These are phyloP conservation scores for Cladosporium sp. DNA, from an alignment of 2,329 filamentous ascomycete genomes.

Conservation along the genomic window DNA sequence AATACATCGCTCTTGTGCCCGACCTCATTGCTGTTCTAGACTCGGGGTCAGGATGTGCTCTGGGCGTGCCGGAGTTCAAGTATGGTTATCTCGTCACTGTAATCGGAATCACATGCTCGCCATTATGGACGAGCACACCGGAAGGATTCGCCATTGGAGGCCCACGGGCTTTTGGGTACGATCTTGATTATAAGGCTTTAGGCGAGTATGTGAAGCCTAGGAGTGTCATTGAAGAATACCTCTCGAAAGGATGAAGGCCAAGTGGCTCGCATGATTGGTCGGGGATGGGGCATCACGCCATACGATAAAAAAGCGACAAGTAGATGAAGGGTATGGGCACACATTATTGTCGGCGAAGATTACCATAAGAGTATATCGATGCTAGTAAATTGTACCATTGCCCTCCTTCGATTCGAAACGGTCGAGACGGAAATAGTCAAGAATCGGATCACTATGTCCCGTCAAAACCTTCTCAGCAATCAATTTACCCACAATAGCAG, in stretches of 20 bases:
- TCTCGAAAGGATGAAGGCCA: too few relatives aligned
- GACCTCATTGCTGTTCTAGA: constrained; percentile 49
- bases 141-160: constrained; percentile 49
- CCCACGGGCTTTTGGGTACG: constrained; percentile 47
- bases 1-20: constrained; percentile 46
- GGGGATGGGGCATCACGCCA: too few relatives aligned
- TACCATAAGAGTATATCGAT: too few relatives aligned
- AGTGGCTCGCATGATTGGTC: too few relatives aligned
- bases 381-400: not conserved
- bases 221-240: constrained; percentile 52
- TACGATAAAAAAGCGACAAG: too few relatives aligned
- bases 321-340: too few relatives aligned
- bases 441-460: not conserved
- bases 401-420: not conserved
- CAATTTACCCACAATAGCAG: constrained; percentile 3
- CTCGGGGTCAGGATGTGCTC: constrained; percentile 44
- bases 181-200: constrained; percentile 47
- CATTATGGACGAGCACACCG: constrained; percentile 49
- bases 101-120: constrained; percentile 52
- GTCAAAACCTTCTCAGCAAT: not conserved
- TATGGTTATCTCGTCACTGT: constrained; percentile 52
- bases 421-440: not conserved
- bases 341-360: too few relatives aligned
- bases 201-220: constrained; percentile 50
- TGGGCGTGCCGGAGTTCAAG: constrained; percentile 53